These are phyloP conservation scores for Blastomyces percursus DNA, from an alignment of 2,329 filamentous ascomycete genomes.

Conservation along the genomic window DNA sequence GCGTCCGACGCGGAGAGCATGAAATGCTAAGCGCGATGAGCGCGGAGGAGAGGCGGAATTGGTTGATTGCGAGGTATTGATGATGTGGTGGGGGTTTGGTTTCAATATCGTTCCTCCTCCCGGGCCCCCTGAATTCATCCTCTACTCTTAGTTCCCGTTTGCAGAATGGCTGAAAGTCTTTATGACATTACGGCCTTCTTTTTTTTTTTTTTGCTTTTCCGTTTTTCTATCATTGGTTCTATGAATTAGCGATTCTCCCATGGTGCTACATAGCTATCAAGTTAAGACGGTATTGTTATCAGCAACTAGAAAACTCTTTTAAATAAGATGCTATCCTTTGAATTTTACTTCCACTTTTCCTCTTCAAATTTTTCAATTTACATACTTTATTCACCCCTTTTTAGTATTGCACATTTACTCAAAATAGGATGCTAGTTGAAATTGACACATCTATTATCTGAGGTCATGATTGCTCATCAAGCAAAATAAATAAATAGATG, in stretches of 20 bases:
- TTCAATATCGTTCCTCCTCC: too few relatives aligned
- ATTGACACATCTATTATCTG: too few relatives aligned
- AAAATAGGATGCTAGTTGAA: too few relatives aligned
- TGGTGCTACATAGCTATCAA: background rate
- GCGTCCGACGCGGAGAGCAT: conserved; percentile 28
- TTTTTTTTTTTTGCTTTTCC: background rate
- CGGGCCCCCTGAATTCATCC: too few relatives aligned
- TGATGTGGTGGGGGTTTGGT: background rate
- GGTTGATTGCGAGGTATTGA: conserved; percentile 33
- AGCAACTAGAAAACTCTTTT: background rate
- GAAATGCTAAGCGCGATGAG: conserved; percentile 23
- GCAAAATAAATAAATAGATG: background rate
- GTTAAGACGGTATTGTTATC: background rate
- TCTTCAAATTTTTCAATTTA: background rate
- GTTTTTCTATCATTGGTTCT: background rate
- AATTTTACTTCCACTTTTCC: background rate
- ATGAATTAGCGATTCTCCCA: background rate
- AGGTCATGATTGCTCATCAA: too few relatives aligned
- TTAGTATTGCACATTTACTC: too few relatives aligned
- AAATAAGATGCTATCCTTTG: background rate
- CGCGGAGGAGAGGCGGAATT: conserved; percentile 23
- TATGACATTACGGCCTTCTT: too few relatives aligned
- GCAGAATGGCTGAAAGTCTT: too few relatives aligned
- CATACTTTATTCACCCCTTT: too few relatives aligned
- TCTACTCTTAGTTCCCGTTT: background rate